Conservation (phyloP, 495 filamentous ascomycete genomes). For the Xylaria cubensis region DNA sequence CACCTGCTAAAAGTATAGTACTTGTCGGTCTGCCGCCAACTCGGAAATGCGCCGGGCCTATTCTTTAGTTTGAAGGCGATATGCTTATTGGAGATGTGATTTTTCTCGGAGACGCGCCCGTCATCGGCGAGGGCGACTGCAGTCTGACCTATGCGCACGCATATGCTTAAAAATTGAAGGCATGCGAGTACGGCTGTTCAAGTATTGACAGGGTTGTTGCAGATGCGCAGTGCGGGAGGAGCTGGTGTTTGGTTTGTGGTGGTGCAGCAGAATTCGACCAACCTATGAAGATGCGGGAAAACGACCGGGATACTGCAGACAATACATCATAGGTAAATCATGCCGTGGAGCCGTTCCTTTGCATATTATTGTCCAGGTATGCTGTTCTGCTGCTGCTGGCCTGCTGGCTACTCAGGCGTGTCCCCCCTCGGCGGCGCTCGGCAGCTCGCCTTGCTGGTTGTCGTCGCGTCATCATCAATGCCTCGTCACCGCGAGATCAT, state of each 20-base stretch:
- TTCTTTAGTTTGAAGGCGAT: background rate
- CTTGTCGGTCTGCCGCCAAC: background rate
- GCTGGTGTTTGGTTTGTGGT: background rate
- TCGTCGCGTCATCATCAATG: conserved; percentile 23
- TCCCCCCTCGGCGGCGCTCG: background rate
- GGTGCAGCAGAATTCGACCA: no score
- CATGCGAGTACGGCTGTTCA: background rate
- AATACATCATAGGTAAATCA: conserved; percentile 30
- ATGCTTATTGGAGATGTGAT: background rate
- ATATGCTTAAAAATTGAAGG: background rate
- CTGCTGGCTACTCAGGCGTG: background rate
- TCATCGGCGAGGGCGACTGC: background rate
- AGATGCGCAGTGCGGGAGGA: conserved; percentile 22
- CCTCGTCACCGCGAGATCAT: conserved; percentile 27
- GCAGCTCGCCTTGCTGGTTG: background rate
- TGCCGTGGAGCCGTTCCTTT: conserved; percentile 15
- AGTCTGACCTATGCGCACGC: background rate
- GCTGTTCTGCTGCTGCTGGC: background rate
- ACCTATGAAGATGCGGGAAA: conserved; percentile 11
- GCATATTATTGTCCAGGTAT: background rate
- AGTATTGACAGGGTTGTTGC: conserved; percentile 3
- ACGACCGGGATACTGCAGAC: conserved; percentile 9
- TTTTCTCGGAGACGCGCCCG: background rate
- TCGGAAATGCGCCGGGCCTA: background rate
- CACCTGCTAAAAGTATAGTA: background rate